phyloP scores from a whole-genome alignment of 192 early-diverging fungal genomes.

The Coemansia sp. region DNA sequence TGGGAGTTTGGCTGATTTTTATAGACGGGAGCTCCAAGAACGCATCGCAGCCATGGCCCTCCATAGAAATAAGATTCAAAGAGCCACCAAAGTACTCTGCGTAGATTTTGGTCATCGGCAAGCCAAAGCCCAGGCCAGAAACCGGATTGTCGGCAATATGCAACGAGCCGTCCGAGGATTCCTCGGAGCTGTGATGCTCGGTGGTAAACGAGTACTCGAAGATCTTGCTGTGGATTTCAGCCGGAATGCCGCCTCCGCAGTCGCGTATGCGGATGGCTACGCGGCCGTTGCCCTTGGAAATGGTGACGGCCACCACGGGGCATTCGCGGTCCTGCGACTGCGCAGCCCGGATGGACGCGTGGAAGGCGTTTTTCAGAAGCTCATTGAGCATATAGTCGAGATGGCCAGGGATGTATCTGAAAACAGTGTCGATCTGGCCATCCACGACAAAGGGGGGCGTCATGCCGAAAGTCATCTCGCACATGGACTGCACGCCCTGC shows the following conservation, averaged over 20 bases:
- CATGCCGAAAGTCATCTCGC: conserved; percentile 80
- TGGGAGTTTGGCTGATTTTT: conserved; percentile 7
- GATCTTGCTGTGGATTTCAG: conserved; percentile 62
- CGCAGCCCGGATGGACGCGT: conserved; percentile 69
- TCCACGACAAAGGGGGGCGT: conserved; percentile 66
- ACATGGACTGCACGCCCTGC: conserved; percentile 73
- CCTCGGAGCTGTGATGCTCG: conserved; percentile 54
- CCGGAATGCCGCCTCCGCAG: conserved; percentile 80
- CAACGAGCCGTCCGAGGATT: conserved; percentile 3
- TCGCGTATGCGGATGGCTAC: conserved; percentile 81
- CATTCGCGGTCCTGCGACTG: conserved; percentile 17
- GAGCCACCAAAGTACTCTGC: conserved; percentile 39
- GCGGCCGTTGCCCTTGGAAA: conserved; percentile 65
- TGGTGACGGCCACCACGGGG: conserved; percentile 75
- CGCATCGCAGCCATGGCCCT: conserved; percentile 33
- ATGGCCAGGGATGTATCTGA: conserved; percentile 74
- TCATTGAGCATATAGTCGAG: conserved; percentile 87
- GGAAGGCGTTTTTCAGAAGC: conserved; percentile 78
- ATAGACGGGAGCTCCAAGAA: conserved; percentile 41
- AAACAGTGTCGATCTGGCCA: conserved; percentile 16
- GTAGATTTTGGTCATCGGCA: conserved; percentile 40
- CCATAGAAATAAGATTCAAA: conserved; percentile 28
- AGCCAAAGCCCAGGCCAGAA: conserved; percentile 35
- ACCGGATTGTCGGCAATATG: conserved; percentile 3
- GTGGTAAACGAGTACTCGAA: conserved; percentile 93